Base-by-base conservation (phyloP, 805 yeast species). In the Suhomyces xylopsoci region DNA sequence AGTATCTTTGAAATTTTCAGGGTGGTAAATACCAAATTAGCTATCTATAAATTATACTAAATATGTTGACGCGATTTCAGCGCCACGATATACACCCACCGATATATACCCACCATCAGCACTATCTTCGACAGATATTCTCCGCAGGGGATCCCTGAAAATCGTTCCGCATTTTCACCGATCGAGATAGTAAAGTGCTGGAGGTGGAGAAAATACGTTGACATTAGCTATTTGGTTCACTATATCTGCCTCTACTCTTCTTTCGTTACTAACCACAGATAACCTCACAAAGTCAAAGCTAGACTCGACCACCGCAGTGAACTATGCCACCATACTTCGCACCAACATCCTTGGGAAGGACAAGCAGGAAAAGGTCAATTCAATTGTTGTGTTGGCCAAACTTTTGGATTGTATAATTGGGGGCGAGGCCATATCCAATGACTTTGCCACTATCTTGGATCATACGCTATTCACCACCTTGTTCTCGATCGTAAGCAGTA, bases 381-480 rank as follows among this genome's bases (percentile, higher is more conserved):
- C 81, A 2, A 77, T 83, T 8, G 78, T 79, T 1, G 82, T 82
- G 3, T 65, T 84, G 28, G 80, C 85, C 30, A 81, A 77, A 56
- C 68, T 81, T 25, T 64, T 82, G 44, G 84, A 81, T 43, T 71
- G 72, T 49, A 60, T 73, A 9, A 58, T 66, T 8, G 66, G 70
- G n/a, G 66, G 70, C 20, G 74, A 79, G 6, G 80, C 82, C 4
- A 63, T 64, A 19, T 65, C 69, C 17, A 67, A 73, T 26, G 70
- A 65, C 6, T 69, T 74, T 53, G 53, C 64, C 20, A 51, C 59
- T 8, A 58, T 73, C 10, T 69, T 79, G 56, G 81, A 78, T 58
- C 73, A 70, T 45, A 55, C 63, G 1, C 63, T 81, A 47, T 73
- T 79, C 56, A 58, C 65, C 43, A 68, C 74, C 9, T 64, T 80